phyloP scores from a whole-genome alignment of 768 basidiomycete genomes.

The Russula brevipes region DNA sequence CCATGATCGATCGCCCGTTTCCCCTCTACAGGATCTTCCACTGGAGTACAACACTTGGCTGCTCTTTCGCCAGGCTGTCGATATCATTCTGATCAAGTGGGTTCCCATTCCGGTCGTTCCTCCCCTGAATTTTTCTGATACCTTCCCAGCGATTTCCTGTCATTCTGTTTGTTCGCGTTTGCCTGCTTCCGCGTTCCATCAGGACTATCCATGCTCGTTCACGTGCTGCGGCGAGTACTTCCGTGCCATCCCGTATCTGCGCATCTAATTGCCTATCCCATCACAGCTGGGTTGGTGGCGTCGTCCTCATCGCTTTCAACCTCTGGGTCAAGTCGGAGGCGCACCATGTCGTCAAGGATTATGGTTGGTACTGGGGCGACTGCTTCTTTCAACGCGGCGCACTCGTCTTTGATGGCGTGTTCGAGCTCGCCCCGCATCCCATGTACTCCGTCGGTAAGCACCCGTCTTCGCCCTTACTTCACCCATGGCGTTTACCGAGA shows the following conservation, averaged over 20 bases:
- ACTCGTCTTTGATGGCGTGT: constrained; percentile 95
- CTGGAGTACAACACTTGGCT: constrained; percentile 96
- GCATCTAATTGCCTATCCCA: neutral
- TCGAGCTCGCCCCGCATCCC: constrained; percentile 87
- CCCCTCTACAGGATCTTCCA: constrained; percentile 61
- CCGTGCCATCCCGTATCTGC: constrained; percentile 1
- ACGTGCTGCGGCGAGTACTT: constrained; percentile 64
- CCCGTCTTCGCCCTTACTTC: neutral
- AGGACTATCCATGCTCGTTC: constrained; percentile 64
- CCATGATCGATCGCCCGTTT: constrained; percentile 1
- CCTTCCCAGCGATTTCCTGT: constrained; percentile 74
- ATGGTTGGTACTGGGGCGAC: constrained; percentile 97
- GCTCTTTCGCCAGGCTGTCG: constrained; percentile 91
- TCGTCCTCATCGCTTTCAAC: constrained; percentile 86
- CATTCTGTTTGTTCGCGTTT: constrained; percentile 94
- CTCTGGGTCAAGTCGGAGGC: constrained; percentile 99
- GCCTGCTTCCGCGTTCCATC: constrained; percentile 85
- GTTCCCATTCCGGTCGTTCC: constrained; percentile 26
- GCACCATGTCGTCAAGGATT: constrained; percentile 95
- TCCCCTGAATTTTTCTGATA: neutral
- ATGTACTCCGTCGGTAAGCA: constrained; percentile 86
- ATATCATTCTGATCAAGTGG: constrained; percentile 93
- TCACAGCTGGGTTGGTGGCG: constrained; percentile 78
- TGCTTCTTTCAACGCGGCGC: constrained; percentile 90
- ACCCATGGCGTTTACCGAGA: constrained; percentile 2